Base-by-base conservation (phyloP, 2,329 filamentous ascomycete species). In the Beauveria asiatica region DNA sequence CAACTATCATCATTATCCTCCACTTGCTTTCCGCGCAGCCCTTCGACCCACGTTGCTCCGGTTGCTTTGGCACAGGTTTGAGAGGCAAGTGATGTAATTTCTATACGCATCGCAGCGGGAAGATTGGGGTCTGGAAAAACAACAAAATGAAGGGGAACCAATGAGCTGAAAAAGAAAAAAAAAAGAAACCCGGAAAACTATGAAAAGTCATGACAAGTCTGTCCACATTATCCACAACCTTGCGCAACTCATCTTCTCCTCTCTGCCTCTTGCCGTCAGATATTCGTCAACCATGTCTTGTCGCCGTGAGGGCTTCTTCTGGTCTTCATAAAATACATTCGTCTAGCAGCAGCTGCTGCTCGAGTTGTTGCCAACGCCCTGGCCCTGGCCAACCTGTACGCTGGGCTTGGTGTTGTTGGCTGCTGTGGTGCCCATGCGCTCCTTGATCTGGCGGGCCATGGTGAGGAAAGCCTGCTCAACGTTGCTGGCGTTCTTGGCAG, bases 361-460 rank as follows among this genome's bases (percentile, higher is more conserved):
- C 69, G 89, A 90, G 68, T 88, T 88, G 70, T 86, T 89, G 75
- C 95, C 90, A 67, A 99, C 93, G 70, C 92, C 92, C 77, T 96
- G 92, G 72, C 94, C 94, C 74, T 92, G 89, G 62, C 92, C 90
- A 70, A 99, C 94, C 75, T 96, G 92, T 70, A 99, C 92, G 69
- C 90, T 96, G 66, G 93, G 93, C 83, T 97, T 99, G 80, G 93
- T 96, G 85, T 97, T 97, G 81, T 92, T 92, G 67, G 89, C 89
- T 49, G 90, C 88, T 65, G 93, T 94, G 68, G 91, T 96, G 71
- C 94, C 94, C 93, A 99, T 99, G 72, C 94, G 89, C 82, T 97
- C 93, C 85, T 99, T 99, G 81, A 99, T 99, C 79, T 99, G 94
- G 76, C 94, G 89, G 70, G 94, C 94, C 94, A 99, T 99, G 76